Evolutionary conservation across 1,139 yeast genomes (phyloP), one percentile per base, ranked within the genome.

Genomic region (Suhomyces maxii): DNA sequence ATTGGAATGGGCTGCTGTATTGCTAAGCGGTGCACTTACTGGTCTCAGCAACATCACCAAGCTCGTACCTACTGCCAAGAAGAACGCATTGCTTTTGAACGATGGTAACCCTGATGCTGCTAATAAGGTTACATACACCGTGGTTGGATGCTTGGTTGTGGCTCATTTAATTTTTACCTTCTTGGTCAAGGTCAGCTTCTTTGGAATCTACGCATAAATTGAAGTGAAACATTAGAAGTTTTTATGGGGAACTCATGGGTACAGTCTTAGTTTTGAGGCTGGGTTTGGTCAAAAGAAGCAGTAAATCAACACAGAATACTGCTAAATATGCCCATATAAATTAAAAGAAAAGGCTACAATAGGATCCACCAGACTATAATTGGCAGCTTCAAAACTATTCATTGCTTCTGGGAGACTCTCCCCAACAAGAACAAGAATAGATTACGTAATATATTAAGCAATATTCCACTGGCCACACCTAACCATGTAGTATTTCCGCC

Each of bases 111-210:
- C 54, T 0, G 62, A 33, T 6, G 49, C 54, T 18, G 58, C 66
- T 3, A 61, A 53, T 33, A 62, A 55, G 33, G 54, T 56, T 31
- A 58, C 60, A 30, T 49, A 53, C 37, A 43, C 50, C 1, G 51
- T 67, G 0, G 38, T 76, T 23, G 69, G 60, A 0, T 44, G 59
- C 0, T 61, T 79, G 51, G 63, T 64, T 8, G 40, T 69, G 8
- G 68, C 68, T 10, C 84, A 79, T 59, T 33, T 69, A 9, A 62
- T 67, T 2, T 79, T 78, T 53, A 69, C 82, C 0, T 56, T 78
- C 3, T 62, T 71, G 26, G 80, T 80, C 32, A 78, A 79, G 60
- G 58, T 77, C n/a, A 61, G 73, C 50, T 79, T 77, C 61, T 79
- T 79, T 56, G 82, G 83, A 8, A 63, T 66, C 18, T 45, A 34